Evolutionary conservation across 805 yeast species (phyloP).

Genomic region (Cephaloascus fragrans): DNA sequence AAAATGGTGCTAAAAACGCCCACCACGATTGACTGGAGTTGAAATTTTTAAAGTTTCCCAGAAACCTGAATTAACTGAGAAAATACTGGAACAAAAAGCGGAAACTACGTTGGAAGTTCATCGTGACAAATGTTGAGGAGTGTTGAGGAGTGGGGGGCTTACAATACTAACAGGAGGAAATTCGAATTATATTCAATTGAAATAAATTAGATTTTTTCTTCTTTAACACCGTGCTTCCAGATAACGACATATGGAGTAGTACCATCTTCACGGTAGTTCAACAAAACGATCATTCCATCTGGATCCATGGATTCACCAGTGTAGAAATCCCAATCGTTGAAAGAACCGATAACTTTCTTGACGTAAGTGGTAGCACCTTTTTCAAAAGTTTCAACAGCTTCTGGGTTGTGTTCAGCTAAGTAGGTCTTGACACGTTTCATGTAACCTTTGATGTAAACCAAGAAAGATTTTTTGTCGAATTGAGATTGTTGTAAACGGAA

Average conservation of each 20-base stretch:
- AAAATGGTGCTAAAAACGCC: no score
- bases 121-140: no score
- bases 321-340: conserved; percentile 99
- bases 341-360: conserved; percentile 90
- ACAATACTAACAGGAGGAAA: no score
- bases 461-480: conserved; percentile 96
- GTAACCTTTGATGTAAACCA: conserved; percentile 97
- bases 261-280: conserved; percentile 99
- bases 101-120: no score
- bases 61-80: no score
- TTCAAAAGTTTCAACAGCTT: conserved; percentile 78
- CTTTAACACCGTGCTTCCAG: conserved; percentile 98
- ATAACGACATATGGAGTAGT: conserved; percentile 92
- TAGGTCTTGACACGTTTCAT: conserved; percentile 93
- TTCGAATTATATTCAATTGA: no score
- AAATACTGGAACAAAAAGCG: no score
- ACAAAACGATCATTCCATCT: conserved; percentile 94
- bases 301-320: conserved; percentile 99
- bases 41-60: no score
- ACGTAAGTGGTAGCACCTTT: conserved; percentile 96
- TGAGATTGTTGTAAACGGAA: conserved; percentile 95
- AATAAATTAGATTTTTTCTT: conserved; percentile 70
- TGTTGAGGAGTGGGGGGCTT: no score
- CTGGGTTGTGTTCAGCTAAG: conserved; percentile 86
- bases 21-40: no score